Base-by-base conservation (phyloP, 164 flowering plant species). In the Kingdonia uniflora region DNA sequence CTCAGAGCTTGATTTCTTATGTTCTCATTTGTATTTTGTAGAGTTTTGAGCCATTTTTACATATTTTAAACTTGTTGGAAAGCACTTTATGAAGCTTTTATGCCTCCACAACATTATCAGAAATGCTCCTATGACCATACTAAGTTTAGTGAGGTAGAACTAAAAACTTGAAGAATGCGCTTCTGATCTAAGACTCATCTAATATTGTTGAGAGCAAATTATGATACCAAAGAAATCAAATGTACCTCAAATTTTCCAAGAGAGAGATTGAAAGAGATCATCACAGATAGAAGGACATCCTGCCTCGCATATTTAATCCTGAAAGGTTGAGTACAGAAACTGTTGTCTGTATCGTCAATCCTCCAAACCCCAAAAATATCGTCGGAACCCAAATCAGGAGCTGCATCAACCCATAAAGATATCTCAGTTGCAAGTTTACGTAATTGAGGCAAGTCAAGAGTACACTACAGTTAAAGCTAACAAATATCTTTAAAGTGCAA, bases 271-370 rank as follows among this genome's bases (percentile, higher is more conserved):
- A 94, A 94, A 23, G 99, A 68, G 42, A 89, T 67, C 97, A 94
- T 80, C 71, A 83, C 73, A 52, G 85, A 82, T 42, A 94, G 65
- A 58, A 75, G 82, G 57, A 94, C 71, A 80, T 94, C 97, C 81
- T 94, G 99, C 68, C 89, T 86, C 7, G 92, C 90, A 76, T 94
- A 94, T 70, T 78, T 89, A 56, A 94, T 94, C 64, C 85, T 75
- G 56, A 94, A 94, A 70, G 99, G 97, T 74, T 84, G 97, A 15
- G 96, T 81, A 19, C 69, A 79, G 61, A 94, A 94, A 69, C 97
- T 89, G 65, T 89, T 84, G 58, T 89, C 99, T 8, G 66, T 54
- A 66, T 94, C 99, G 72, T 87, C 83, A 58, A 94, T 89, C 65
- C 77, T 89, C 99, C 99, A 94, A 44, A 81, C 74, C 22, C 87